Evolutionary conservation across 306 rosid species (phyloP), one percentile per base, ranked within the genome.

Genomic region (Rosa persica): DNA sequence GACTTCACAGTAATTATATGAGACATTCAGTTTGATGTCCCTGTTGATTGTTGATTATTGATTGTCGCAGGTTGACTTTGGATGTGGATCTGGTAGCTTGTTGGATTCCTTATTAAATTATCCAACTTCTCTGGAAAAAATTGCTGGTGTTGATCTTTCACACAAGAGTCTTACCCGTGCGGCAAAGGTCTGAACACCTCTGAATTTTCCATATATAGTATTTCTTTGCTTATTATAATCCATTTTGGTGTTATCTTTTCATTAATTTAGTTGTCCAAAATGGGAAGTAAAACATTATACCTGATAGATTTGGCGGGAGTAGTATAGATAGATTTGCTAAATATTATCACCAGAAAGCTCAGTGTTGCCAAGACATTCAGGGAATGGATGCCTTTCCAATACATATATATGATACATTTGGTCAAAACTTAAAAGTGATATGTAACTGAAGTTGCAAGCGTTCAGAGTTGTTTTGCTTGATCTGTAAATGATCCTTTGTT

Each of bases 71-170:
- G 88, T 93, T 86, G 99, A 95, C 86, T 95, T 95, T 78, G 99
- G 99, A 80, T 93, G 99, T 86, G 99, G 99, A 73, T 86, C 99
- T 76, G 99, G 99, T 83, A 93, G 99, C 82, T 90, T 95, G 85
- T 87, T 95, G 92, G 99, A 95, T 77, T 91, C 98, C 58, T 79
- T 95, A 76, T 79, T 93, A 80, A 93, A 91, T 68, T 91, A 93
- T 78, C 79, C 76, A 42, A 91, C 90, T 34, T 81, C 97, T 64
- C 82, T 93, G 65, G 93, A 93, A 85, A 91, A 83, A 90, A 81
- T 95, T 80, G 97, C 88, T 60, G 98, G 99, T 20, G 91, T 95
- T 80, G 99, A 95, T 83, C 85, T 95, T 82, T 95, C 99, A 64
- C 85, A 7, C 49, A 95, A 93, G 86, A 91, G 97, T 85, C 94